Conservation (phyloP, 2,329 filamentous ascomycete species). For the Verticillium tricorpus region DNA sequence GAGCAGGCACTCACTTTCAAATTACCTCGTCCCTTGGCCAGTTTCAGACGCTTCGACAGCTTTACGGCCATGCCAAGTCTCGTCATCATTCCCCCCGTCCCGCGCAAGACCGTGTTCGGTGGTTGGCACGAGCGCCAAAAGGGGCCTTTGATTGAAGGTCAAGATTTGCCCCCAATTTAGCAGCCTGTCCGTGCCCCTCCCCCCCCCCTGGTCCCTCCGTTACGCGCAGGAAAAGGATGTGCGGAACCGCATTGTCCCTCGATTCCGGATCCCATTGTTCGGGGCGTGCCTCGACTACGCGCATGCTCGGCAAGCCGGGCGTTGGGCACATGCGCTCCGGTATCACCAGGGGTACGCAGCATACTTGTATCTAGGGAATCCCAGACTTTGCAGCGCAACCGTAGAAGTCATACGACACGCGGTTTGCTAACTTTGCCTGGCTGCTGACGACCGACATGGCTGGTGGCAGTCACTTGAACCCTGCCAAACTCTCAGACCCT, state of each 20-base stretch:
- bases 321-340: no score
- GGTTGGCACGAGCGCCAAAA: background rate
- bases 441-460: no score
- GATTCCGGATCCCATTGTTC: background rate
- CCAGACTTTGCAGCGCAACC: no score
- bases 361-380: no score
- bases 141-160: background rate
- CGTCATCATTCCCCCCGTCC: background rate
- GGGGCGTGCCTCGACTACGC: background rate
- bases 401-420: background rate
- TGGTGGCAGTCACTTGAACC: background rate
- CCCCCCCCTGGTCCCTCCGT: background rate
- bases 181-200: background rate
- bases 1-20: no score
- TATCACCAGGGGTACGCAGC: no score
- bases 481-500: background rate
- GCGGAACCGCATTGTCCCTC: background rate
- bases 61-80: background rate
- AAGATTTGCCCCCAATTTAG: background rate
- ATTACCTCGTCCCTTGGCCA: background rate
- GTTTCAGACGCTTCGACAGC: background rate
- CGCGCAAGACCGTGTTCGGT: background rate
- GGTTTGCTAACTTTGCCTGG: background rate
- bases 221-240: background rate
- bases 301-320: no score